Conservation (phyloP, 164 flowering plant genomes). For the Saururus chinensis region DNA sequence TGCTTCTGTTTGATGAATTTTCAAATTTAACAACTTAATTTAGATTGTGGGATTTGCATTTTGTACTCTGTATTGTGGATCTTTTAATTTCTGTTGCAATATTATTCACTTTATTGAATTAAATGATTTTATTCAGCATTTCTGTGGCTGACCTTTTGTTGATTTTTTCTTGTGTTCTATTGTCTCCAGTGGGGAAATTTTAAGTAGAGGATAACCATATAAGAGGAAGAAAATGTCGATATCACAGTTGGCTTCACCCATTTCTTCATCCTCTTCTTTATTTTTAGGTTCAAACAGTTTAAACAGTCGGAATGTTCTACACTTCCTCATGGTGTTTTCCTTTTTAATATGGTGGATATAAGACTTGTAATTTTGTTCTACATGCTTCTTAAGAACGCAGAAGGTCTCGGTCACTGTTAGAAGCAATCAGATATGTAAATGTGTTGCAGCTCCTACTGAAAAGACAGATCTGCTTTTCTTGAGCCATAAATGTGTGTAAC, state of each 20-base stretch:
- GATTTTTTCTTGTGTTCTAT: too few relatives aligned
- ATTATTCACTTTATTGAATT: too few relatives aligned
- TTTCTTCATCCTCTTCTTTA: constrained; percentile 52
- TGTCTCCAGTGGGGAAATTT: too few relatives aligned
- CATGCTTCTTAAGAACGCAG: constrained; percentile 10
- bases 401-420: constrained; percentile 21
- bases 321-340: not conserved
- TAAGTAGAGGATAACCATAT: not conserved
- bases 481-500: not conserved
- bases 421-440: constrained; percentile 21
- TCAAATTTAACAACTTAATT: too few relatives aligned
- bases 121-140: too few relatives aligned
- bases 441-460: constrained; percentile 41
- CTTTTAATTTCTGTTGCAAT: too few relatives aligned
- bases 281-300: constrained; percentile 30
- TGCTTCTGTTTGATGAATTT: too few relatives aligned
- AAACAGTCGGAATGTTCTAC: constrained; percentile 21
- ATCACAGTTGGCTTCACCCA: constrained; percentile 24
- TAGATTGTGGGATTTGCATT: too few relatives aligned
- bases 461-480: constrained; percentile 28
- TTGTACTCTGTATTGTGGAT: too few relatives aligned
- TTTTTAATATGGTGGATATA: not conserved
- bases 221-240: constrained; percentile 13
- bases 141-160: too few relatives aligned
- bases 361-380: not conserved